phyloP scores from a whole-genome alignment of 805 yeast species.

The Ascoidea rubescens region DNA sequence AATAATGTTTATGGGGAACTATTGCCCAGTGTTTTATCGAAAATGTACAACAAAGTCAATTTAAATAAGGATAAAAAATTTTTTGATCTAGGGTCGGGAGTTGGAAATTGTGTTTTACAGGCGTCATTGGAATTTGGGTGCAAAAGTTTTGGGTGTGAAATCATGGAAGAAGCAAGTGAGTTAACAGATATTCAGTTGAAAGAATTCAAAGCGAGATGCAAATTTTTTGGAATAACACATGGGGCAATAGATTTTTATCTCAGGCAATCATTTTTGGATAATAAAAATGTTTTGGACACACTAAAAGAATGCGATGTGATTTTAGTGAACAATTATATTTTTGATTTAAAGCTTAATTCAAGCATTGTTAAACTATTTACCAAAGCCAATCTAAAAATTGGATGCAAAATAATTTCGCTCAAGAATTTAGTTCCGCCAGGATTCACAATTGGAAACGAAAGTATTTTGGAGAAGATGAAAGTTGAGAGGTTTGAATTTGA shows the following conservation, averaged over 20 bases:
- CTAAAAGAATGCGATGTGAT: conserved; percentile 57
- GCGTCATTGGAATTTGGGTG: conserved; percentile 83
- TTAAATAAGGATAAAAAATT: conserved; percentile 43
- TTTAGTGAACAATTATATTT: conserved; percentile 71
- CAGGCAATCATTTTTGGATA: conserved; percentile 59
- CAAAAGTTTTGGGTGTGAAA: conserved; percentile 77
- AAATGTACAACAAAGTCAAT: conserved; percentile 46
- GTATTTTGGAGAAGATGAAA: conserved; percentile 48
- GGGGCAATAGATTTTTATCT: conserved; percentile 46
- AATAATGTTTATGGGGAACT: conserved; percentile 87
- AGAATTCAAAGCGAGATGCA: conserved; percentile 45
- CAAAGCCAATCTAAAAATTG: conserved; percentile 38
- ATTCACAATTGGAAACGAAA: conserved; percentile 37
- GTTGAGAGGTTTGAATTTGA: conserved; percentile 54
- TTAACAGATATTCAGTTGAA: conserved; percentile 46
- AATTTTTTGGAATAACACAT: conserved; percentile 47
- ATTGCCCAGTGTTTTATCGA: conserved; percentile 62
- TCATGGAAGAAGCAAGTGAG: conserved; percentile 70
- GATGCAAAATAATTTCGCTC: conserved; percentile 67
- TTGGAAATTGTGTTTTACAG: conserved; percentile 82
- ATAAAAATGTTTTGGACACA: conserved; percentile 36
- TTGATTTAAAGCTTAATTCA: conserved; percentile 60
- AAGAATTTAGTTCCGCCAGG: conserved; percentile 71
- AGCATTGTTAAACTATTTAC: conserved; percentile 52
- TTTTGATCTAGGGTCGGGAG: conserved; percentile 88